These are phyloP conservation scores for Alnus glutinosa DNA, from an alignment of 306 rosid genomes.

Conservation along the genomic window DNA sequence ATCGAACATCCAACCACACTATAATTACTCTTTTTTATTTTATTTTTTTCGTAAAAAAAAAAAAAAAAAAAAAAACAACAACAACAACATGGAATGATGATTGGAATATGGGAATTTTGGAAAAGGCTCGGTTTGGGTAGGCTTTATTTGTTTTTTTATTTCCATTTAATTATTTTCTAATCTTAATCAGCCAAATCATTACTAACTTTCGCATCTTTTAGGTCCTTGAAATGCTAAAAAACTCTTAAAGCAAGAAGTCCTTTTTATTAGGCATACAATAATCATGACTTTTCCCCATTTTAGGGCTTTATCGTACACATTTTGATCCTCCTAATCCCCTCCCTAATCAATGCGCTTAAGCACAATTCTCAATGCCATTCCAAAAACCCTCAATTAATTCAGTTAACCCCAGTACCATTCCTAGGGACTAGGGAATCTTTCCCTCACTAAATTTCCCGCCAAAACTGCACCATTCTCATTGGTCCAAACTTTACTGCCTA, in stretches of 20 bases:
- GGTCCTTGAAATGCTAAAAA: constrained; percentile 17
- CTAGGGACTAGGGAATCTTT: neutral
- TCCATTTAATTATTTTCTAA: neutral
- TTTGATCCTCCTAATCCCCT: neutral
- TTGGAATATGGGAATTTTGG: no score
- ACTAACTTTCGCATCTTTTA: constrained; percentile 9
- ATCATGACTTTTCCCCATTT: constrained; percentile 9
- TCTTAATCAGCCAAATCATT: constrained; percentile 10
- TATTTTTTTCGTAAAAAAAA: no score
- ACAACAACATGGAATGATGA: no score
- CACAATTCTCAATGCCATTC: constrained; percentile 18
- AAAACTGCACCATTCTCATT: neutral
- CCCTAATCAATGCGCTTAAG: neutral
- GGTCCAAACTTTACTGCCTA: neutral
- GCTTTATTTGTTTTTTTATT: neutral
- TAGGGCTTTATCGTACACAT: constrained; percentile 23
- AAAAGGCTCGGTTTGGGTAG: no score
- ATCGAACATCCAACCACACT: no score
- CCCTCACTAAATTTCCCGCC: constrained; percentile 32
- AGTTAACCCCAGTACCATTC: constrained; percentile 5
- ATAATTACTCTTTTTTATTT: no score
- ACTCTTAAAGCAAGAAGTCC: neutral
- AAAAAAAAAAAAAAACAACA: no score
- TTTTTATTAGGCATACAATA: neutral
- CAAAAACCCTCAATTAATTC: constrained; percentile 31